Percentiles rank a stretch among this genome's conserved stretches.
phyloP scores from a whole-genome alignment of 129 eudicot genomes.

The Silybum marianum region DNA sequence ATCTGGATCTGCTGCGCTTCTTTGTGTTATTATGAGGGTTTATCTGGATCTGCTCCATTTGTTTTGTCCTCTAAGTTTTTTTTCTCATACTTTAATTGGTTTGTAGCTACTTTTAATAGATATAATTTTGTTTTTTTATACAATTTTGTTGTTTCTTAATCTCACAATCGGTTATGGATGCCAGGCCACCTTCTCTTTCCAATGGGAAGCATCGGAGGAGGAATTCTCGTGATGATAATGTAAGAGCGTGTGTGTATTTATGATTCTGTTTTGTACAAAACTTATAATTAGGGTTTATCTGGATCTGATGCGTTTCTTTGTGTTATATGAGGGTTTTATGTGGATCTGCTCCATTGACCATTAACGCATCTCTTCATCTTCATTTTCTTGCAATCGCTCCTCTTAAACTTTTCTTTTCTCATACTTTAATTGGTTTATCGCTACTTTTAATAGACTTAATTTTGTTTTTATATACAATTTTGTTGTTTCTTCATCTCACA shows the following conservation, averaged over 20 bases:
- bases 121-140: background rate
- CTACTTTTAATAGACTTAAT: too few species aligned
- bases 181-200: conserved; percentile 1
- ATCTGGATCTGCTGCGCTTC: background rate
- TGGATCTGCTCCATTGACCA: too few species aligned
- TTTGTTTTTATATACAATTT: too few species aligned
- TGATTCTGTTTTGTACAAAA: conserved; percentile 1
- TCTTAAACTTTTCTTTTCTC: too few species aligned
- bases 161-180: conserved; percentile 20
- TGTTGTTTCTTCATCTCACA: too few species aligned
- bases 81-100: background rate
- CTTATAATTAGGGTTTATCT: background rate
- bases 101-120: background rate
- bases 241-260: too few species aligned
- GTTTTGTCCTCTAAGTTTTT: background rate
- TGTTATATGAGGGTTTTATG: too few species aligned
- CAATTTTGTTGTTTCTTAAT: background rate
- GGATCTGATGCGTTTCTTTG: background rate
- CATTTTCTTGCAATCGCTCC: too few species aligned
- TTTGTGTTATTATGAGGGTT: too few species aligned
- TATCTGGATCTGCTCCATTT: too few species aligned
- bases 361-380: too few species aligned
- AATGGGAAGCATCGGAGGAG: conserved; percentile 17
- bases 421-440: too few species aligned
- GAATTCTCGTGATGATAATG: conserved; percentile 20